Evolutionary conservation across 2,329 filamentous ascomycete genomes (phyloP).

Genomic region (Ilyonectria mors-panacis): DNA sequence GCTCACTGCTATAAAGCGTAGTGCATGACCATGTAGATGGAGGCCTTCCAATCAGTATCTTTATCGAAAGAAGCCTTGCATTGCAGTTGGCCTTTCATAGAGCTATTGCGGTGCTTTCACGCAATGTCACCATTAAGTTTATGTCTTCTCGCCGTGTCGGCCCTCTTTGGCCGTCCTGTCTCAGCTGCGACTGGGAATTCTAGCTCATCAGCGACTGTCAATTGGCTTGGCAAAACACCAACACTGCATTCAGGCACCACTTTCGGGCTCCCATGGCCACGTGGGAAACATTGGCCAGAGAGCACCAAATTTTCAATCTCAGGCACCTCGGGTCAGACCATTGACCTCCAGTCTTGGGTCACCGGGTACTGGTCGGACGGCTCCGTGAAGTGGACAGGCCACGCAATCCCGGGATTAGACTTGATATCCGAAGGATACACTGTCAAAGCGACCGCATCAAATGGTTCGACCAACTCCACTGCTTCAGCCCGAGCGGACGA

Average conservation of each 20-base stretch:
- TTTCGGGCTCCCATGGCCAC: conserved; percentile 62
- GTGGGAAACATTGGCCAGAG: conserved; percentile 55
- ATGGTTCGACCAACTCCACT: conserved; percentile 33
- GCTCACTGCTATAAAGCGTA: not conserved
- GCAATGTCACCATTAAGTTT: conserved; percentile 19
- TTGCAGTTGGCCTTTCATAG: not conserved
- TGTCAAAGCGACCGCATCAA: conserved; percentile 37
- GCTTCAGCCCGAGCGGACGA: conserved; percentile 14
- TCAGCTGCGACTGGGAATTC: conserved; percentile 35
- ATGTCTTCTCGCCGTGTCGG: conserved; percentile 26
- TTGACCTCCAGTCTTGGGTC: conserved; percentile 65
- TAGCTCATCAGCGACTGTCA: conserved; percentile 47
- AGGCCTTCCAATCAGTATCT: not conserved
- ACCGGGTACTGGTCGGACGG: conserved; percentile 73
- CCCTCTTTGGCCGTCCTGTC: conserved; percentile 27
- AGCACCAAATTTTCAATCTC: conserved; percentile 55
- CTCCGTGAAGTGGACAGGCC: conserved; percentile 74
- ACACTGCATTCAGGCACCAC: conserved; percentile 55
- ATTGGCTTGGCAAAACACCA: conserved; percentile 59
- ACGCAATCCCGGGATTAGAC: conserved; percentile 65
- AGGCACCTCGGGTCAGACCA: conserved; percentile 36
- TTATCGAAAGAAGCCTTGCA: not conserved
- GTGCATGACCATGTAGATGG: too few species aligned
- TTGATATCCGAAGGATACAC: conserved; percentile 59
- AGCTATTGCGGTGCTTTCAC: conserved; percentile 1